Percentiles rank a stretch among this genome's conserved stretches.
These are phyloP conservation scores for Soucietia sequanensis DNA, from an alignment of 805 yeast genomes.

Conservation along the genomic window DNA sequence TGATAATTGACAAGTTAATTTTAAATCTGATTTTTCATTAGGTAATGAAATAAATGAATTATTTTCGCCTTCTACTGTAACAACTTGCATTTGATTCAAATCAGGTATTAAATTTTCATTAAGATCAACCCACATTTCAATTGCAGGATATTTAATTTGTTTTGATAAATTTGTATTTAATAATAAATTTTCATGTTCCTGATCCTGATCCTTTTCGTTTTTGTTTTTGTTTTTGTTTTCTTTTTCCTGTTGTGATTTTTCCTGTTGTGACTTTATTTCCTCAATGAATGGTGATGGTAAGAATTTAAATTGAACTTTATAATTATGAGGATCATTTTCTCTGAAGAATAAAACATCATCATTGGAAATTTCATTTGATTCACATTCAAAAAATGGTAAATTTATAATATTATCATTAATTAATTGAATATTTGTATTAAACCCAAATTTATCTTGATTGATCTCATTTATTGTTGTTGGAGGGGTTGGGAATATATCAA, in stretches of 20 bases:
- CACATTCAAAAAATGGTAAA: slow-evolving; percentile 24
- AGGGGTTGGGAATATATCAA: too few species aligned
- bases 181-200: too few species aligned
- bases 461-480: slow-evolving; percentile 4
- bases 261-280: too few species aligned
- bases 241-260: too few species aligned
- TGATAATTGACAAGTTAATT: slow-evolving; percentile 38
- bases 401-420: slow-evolving; percentile 30
- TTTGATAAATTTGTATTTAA: too few species aligned
- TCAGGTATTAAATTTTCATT: slow-evolving; percentile 34
- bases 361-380: slow-evolving; percentile 8
- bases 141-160: slow-evolving; percentile 45
- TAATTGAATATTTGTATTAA: slow-evolving; percentile 33
- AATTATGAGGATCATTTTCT: slow-evolving; percentile 29
- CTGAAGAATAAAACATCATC: slow-evolving; percentile 21
- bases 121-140: slow-evolving; percentile 55
- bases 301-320: slow-evolving; percentile 45
- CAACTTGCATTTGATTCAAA: slow-evolving; percentile 38
- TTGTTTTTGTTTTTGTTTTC: too few species aligned
- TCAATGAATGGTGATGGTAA: slow-evolving; percentile 42
- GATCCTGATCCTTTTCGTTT: too few species aligned
- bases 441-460: slow-evolving; percentile 10
- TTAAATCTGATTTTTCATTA: slow-evolving; percentile 39
- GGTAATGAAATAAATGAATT: slow-evolving; percentile 45
- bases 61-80: slow-evolving; percentile 47